Percentiles rank a stretch among this genome's conserved stretches.
Conservation (phyloP, 257 asterid species). For the Lycium barbarum region DNA sequence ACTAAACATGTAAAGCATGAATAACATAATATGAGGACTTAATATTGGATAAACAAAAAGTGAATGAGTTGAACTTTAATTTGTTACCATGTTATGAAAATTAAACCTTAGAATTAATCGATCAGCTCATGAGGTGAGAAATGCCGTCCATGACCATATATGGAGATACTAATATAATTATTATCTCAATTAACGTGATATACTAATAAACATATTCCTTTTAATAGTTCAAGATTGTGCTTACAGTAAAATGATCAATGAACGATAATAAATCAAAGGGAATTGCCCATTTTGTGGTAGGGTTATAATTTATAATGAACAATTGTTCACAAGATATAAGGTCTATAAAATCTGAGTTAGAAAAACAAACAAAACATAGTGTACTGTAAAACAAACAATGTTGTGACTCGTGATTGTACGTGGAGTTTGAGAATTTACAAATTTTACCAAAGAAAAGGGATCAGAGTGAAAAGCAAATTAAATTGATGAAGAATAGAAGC, state of each 20-base stretch:
- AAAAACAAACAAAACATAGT: not conserved
- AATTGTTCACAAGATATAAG: not conserved
- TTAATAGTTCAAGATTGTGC: no score
- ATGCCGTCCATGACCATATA: not conserved
- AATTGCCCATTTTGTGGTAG: not conserved
- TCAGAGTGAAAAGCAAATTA: not conserved
- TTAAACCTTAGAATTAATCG: not conserved
- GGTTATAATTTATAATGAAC: not conserved
- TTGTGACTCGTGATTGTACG: slow-evolving; percentile 19
- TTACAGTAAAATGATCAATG: not conserved
- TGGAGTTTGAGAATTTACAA: not conserved
- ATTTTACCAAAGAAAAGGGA: slow-evolving; percentile 7
- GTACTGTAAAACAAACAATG: not conserved
- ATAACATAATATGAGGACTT: not conserved
- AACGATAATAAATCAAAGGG: not conserved
- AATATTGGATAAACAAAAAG: not conserved
- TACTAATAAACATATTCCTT: not conserved
- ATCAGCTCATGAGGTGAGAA: not conserved
- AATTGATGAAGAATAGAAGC: not conserved
- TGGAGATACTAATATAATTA: not conserved
- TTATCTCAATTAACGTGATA: not conserved
- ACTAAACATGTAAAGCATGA: not conserved
- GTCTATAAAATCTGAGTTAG: not conserved
- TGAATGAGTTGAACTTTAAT: not conserved
- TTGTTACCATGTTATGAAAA: not conserved